Conservation (phyloP, 176 grass and related monocot species). For the Oryza meridionalis region DNA sequence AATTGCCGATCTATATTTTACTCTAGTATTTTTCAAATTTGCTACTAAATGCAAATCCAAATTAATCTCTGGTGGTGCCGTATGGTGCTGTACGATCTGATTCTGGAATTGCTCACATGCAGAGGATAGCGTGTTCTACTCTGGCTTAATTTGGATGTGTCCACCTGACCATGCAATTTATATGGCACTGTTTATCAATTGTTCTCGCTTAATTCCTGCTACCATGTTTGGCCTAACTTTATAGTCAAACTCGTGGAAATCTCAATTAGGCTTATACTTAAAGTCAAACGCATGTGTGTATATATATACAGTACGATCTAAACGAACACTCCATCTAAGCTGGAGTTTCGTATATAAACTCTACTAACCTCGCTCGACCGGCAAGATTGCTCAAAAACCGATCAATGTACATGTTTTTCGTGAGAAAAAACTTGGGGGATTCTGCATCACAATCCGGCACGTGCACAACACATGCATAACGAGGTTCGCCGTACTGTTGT, state of each 20-base stretch:
- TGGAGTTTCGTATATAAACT: not conserved
- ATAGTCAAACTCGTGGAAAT: not conserved
- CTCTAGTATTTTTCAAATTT: not conserved
- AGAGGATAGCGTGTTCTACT: no score
- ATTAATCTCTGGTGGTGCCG: not conserved
- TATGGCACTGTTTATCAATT: not conserved
- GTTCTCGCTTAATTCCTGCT: not conserved
- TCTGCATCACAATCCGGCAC: not conserved
- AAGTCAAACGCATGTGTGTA: not conserved
- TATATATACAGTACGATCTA: not conserved
- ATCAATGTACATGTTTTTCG: not conserved
- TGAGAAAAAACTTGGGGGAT: not conserved
- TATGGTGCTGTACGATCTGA: no score
- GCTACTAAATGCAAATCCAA: not conserved
- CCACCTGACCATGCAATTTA: not conserved
- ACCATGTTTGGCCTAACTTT: not conserved
- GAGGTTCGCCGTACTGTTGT: not conserved
- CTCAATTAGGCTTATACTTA: not conserved
- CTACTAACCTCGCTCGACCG: not conserved
- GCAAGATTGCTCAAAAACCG: not conserved
- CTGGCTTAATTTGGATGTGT: no score
- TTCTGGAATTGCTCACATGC: no score
- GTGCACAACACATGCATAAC: not conserved
- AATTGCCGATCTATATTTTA: not conserved
- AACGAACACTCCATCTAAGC: not conserved